Conservation (phyloP, 1,284 basidiomycete species). For the Mycocalia duriaeana region DNA sequence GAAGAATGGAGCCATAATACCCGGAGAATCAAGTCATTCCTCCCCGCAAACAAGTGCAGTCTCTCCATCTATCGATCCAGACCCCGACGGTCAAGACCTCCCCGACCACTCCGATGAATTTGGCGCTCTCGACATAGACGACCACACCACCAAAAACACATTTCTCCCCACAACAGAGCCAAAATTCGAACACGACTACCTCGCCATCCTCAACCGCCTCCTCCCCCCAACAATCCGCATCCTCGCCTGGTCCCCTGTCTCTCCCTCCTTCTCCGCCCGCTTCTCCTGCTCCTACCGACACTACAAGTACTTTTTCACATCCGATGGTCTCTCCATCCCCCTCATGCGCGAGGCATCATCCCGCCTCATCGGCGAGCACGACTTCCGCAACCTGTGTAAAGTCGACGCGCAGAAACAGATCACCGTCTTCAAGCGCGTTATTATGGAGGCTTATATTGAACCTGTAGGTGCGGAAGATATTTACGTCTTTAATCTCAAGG, state of each 20-base stretch:
- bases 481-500: slow-evolving; percentile 84
- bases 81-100: neutral
- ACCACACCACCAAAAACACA: neutral
- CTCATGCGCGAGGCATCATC: slow-evolving; percentile 78
- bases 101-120: neutral
- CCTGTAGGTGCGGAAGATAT: slow-evolving; percentile 35
- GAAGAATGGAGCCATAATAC: slow-evolving; percentile 3
- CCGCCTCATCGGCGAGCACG: slow-evolving; percentile 83
- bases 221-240: slow-evolving; percentile 88
- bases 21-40: neutral
- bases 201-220: slow-evolving; percentile 82
- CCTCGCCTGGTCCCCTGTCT: slow-evolving; percentile 94
- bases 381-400: slow-evolving; percentile 95
- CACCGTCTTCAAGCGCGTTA: slow-evolving; percentile 65
- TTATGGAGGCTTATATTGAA: slow-evolving; percentile 62
- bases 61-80: neutral
- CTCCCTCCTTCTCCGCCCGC: slow-evolving; percentile 77
- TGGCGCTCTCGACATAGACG: neutral
- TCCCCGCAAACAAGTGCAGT: neutral
- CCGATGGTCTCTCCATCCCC: slow-evolving; percentile 59
- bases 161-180: neutral
- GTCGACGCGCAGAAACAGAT: slow-evolving; percentile 95
- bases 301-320: slow-evolving; percentile 96
- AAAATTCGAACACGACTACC: slow-evolving; percentile 68
- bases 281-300: slow-evolving; percentile 87